Conservation (phyloP, 345 rosid species). For the Linum usitatissimum region DNA sequence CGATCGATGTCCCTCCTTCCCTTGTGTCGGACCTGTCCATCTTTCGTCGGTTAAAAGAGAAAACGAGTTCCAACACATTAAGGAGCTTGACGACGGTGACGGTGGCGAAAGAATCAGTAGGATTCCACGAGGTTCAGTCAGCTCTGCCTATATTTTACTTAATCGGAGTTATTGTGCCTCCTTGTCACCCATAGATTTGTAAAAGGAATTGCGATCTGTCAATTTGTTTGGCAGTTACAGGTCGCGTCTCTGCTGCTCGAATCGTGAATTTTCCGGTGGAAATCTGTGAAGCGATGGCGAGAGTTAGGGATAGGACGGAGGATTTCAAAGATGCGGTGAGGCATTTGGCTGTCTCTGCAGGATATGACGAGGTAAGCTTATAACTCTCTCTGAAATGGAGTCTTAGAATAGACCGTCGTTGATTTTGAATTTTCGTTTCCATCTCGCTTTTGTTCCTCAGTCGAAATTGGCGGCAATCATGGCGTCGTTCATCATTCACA, state of each 20-base stretch:
- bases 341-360: slow-evolving; percentile 43
- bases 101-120: not conserved
- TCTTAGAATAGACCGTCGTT: not conserved
- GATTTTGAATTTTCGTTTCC: not conserved
- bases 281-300: slow-evolving; percentile 35
- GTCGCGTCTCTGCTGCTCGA: not conserved
- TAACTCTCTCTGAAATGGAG: not conserved
- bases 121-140: not conserved
- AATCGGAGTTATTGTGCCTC: not conserved
- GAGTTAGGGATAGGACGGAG: slow-evolving; percentile 63
- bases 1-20: not conserved
- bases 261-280: not conserved
- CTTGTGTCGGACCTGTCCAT: not conserved
- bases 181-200: too few relatives aligned
- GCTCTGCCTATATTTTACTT: not conserved
- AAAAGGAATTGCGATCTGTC: not conserved
- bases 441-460: slow-evolving; percentile 15
- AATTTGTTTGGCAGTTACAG: not conserved
- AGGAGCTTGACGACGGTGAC: not conserved
- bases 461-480: slow-evolving; percentile 60
- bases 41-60: not conserved
- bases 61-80: not conserved
- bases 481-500: slow-evolving; percentile 84
- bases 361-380: slow-evolving; percentile 52
- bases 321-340: slow-evolving; percentile 80